Base-by-base conservation (phyloP, 306 rosid genomes). In the Mucuna pruriens region DNA sequence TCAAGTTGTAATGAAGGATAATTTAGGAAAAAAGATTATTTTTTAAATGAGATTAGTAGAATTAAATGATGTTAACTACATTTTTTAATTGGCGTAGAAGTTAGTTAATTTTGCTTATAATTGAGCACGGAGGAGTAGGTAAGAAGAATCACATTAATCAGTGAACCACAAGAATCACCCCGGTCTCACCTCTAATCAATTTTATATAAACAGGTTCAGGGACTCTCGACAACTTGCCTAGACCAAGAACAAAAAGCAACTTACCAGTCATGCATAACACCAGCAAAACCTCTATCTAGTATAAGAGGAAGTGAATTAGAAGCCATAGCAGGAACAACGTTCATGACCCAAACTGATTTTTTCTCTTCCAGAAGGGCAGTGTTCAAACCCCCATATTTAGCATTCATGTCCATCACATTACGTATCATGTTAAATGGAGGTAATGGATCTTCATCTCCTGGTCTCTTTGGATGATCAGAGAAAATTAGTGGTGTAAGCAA, bases 401-500 rank as follows among this genome's bases (percentile, higher is more conserved):
- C 88, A 84, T 15, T 90, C 98, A 94, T 94, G 88, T 94, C 98
- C 89, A 94, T 90, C 83, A 90, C 98, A 87, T 94, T 94, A 52
- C 92, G 95, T 80, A 94, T 79, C 98, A 94, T 92, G 88, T 94
- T 92, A 73, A 82, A 94, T 44, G 98, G 95, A 62, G 97, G 97
- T 44, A 94, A 72, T 23, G 98, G 97, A 87, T 94, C 98, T 87
- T 94, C 98, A 76, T 90, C 98, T 10, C 98, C 98, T 22, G 94
- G 98, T 80, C 97, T 90, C 91, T 94, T 94, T 33, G 98, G 98
- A 85, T 94, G 98, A 86, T 94, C 97, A 2, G 98, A 94, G 90
- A 94, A 94, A 83, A 94, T 91, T 83, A 94, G 80, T 29, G 98
- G 98, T 23, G 98, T 89, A 61, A 94, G 97, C 78, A 94, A 87